Conservation (phyloP, 306 rosid genomes). For the Cajanus cajan region DNA sequence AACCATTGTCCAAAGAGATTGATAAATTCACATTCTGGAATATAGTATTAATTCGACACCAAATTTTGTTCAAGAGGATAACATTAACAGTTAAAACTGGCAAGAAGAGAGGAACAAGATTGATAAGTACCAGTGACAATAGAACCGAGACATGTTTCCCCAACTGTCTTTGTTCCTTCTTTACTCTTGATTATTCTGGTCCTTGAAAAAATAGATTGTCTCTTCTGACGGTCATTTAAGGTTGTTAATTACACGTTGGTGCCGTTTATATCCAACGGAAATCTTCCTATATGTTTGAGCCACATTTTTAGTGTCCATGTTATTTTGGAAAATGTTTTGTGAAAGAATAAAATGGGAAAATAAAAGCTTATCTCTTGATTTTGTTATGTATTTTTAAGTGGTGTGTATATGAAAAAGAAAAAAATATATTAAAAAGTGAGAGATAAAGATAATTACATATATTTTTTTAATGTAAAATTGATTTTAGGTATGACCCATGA, state of each 20-base stretch:
- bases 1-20: constrained; percentile 46
- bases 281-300: background rate
- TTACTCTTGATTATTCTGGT: background rate
- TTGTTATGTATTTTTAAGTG: background rate
- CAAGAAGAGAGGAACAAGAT: constrained; percentile 47
- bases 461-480: background rate
- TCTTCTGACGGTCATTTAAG: constrained; percentile 10
- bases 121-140: constrained; percentile 39
- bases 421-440: background rate
- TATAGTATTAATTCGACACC: background rate
- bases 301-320: background rate
- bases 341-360: background rate
- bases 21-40: constrained; percentile 35
- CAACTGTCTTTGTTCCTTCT: constrained; percentile 10
- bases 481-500: background rate
- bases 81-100: constrained; percentile 35
- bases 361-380: background rate
- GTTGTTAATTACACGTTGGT: background rate
- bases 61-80: constrained; percentile 22
- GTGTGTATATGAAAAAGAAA: background rate
- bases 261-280: background rate
- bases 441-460: background rate
- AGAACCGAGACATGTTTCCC: constrained; percentile 28
- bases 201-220: background rate
- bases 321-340: background rate